Evolutionary conservation across 306 rosid genomes (phyloP), one percentile per base, ranked within the genome.

Genomic region (Abrus precatorius): DNA sequence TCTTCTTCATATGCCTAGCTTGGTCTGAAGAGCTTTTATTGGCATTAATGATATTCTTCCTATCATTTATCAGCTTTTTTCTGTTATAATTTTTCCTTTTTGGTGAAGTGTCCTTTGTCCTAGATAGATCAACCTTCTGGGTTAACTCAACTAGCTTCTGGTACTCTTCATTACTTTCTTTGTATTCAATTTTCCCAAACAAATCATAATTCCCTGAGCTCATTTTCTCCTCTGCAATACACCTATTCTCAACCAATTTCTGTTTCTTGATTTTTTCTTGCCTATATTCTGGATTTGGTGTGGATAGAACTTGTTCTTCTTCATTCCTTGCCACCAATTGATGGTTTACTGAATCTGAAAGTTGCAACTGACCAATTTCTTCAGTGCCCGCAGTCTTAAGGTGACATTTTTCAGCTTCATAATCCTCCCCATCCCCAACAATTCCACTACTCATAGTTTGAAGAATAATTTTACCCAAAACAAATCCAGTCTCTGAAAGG

Each of bases 401-500:
- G 43, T 72, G 53, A 40, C 69, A 53, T 75, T 80, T 85, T 54
- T 76, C 72, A 82, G 82, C 79, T 86, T 76, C 82, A 79, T 38
- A 86, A 40, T 56, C 78, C 77, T 86, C 84, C 73, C 44, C 50
- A 12, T 73, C 77, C 66, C 54, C 79, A 78, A 79, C 68, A 65
- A 82, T 78, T 64, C 77, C 86, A 61, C 88, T 48, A 49, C 69
- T 79, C 94, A 93, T 75, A 66, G 97, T 95, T 70, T 93, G 92
- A 57, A 93, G 86, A 74, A 95, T 74, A 81, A 95, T 76, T 83
- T 88, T 88, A 33, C 98, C 97, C 10, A 95, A 59, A 79, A 95
- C 93, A 90, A 85, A 91, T 82, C 92, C 72, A 65, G 81, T 80
- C 92, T 93, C 99, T 1, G 73, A 49, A 74, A 85, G 55, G 72